A percentile compares a stretch with the other conserved stretches of the same genome.
These are phyloP conservation scores for Croton setiger DNA, from an alignment of 441 rosid species.

Conservation along the genomic window DNA sequence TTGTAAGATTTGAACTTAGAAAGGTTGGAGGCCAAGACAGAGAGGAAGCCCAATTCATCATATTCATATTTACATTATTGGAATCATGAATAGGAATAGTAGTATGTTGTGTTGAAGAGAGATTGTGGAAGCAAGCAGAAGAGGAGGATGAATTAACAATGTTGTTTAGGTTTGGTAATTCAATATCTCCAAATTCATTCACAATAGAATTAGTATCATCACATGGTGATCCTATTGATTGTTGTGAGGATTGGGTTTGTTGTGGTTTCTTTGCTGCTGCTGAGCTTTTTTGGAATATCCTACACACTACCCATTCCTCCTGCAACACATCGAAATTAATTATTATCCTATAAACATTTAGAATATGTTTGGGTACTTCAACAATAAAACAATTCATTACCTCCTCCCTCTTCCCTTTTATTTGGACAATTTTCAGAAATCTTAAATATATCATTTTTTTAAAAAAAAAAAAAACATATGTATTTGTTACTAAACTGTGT, in stretches of 20 bases:
- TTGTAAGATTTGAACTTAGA: slow-evolving; percentile 50
- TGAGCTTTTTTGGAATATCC: slow-evolving; percentile 80
- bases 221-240: slow-evolving; percentile 65
- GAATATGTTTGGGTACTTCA: neutral
- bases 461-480: no score
- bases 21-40: slow-evolving; percentile 60
- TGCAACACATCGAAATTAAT: slow-evolving; percentile 27
- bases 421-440: neutral
- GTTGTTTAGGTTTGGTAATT: slow-evolving; percentile 48
- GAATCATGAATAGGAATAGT: neutral
- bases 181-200: slow-evolving; percentile 66
- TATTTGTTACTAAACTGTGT: no score
- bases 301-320: slow-evolving; percentile 97
- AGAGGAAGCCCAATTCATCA: slow-evolving; percentile 38
- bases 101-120: neutral
- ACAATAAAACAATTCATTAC: neutral
- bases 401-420: neutral
- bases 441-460: no score
- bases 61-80: slow-evolving; percentile 29
- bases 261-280: slow-evolving; percentile 46
- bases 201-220: slow-evolving; percentile 62
- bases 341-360: neutral
- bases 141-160: slow-evolving; percentile 39
- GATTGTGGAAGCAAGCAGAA: slow-evolving; percentile 6
- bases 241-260: slow-evolving; percentile 48